These are phyloP conservation scores for Pichia sp. DNA, from an alignment of 1,139 yeast genomes.

Conservation along the genomic window DNA sequence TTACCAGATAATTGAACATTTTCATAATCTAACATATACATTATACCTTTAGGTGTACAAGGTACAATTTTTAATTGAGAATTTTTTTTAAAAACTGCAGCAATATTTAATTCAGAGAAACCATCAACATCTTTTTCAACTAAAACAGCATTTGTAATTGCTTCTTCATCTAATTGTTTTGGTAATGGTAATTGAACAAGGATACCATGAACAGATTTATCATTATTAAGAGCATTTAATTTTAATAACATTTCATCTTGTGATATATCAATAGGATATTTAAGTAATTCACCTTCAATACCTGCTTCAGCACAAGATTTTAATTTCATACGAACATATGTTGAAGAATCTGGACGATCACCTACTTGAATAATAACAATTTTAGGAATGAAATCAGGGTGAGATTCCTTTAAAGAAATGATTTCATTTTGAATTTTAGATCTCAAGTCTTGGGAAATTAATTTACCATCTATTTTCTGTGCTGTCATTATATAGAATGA, in stretches of 20 bases:
- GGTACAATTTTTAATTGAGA: constrained; percentile 70
- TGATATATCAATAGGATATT: constrained; percentile 49
- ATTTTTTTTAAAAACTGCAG: constrained; percentile 67
- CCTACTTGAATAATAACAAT: constrained; percentile 74
- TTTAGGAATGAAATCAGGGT: constrained; percentile 53
- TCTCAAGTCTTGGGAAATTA: constrained; percentile 28
- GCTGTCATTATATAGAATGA: constrained; percentile 18
- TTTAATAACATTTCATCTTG: constrained; percentile 52
- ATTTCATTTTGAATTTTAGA: constrained; percentile 39
- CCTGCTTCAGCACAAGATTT: constrained; percentile 69
- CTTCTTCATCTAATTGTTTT: constrained; percentile 59
- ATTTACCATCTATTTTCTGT: constrained; percentile 29
- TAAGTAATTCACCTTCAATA: constrained; percentile 51
- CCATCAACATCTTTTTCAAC: constrained; percentile 78
- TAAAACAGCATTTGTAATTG: constrained; percentile 60
- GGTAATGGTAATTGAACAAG: constrained; percentile 74
- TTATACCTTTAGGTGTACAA: constrained; percentile 75
- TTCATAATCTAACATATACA: constrained; percentile 60
- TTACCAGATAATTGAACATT: constrained; percentile 56
- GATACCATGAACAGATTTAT: constrained; percentile 61
- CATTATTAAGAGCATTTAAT: constrained; percentile 53
- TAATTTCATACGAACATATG: constrained; percentile 68
- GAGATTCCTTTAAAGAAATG: constrained; percentile 38
- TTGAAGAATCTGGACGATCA: constrained; percentile 67
- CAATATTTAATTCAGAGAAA: constrained; percentile 67